Evolutionary conservation across 2,329 filamentous ascomycete species (phyloP), one percentile per base, ranked within the genome.

Genomic region (Thielaviopsis punctulata): DNA sequence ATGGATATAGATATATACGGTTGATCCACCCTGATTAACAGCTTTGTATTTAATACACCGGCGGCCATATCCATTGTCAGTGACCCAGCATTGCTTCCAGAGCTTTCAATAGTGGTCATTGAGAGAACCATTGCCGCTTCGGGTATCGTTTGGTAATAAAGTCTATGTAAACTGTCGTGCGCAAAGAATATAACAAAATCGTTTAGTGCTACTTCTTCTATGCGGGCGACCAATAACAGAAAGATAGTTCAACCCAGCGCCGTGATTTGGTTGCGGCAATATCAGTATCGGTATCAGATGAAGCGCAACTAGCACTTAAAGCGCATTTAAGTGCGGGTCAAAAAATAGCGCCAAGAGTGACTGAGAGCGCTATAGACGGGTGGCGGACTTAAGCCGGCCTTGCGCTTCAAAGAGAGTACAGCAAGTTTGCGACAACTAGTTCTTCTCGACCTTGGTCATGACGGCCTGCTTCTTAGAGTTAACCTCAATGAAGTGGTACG

Each of bases 401-500:
- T 25, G 36, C 48, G 10, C 39, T 19, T 30, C 12, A n/a, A 22
- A 25, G 19, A 13, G 25, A 21, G 22, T 43, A 48, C 27, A 24
- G 45, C 22, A 30, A 24, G 13, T 24, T 13, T 23, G 25, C 23
- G 45, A 36, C 46, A n/a, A 47, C 23, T 49, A 55, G 47, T 55
- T 55, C 15, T 43, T 45, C 46, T 55, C 52, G 23, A 24, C 45
- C 49, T 55, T 55, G 12, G 49, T 39, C 15, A 52, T 47, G 12
- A 51, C 33, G n/a, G 52, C 36, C 30, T 55, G 39, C 33, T 46
- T 52, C 30, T 52, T 52, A n/a, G 86, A 79, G 64, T 98, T 96
- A 71, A 95, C 78, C 66, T 96, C 90, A 61, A 98, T 80, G 70
- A 93, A 96, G 68, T 96, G 88, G 69, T 98, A 96, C 24, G 94